These are phyloP conservation scores for Phytopythium montanum DNA, from an alignment of 352 stramenopile genomes.

Conservation along the genomic window DNA sequence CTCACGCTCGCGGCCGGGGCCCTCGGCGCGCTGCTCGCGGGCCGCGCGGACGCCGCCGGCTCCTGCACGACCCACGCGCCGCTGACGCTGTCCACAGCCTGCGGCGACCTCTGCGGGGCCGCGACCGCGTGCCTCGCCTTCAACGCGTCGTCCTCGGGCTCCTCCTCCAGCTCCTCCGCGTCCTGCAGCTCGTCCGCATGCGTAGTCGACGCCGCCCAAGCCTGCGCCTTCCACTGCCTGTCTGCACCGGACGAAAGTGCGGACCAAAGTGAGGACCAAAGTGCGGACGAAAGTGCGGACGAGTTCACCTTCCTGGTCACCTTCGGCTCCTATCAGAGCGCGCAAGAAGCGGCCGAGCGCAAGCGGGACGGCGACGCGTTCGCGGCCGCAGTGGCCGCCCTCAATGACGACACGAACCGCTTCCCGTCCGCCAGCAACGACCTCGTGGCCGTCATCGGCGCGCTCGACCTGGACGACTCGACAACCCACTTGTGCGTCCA, in stretches of 20 bases:
- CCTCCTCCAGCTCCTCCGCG: too few species aligned
- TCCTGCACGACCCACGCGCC: not conserved
- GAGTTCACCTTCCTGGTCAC: conserved; percentile 21
- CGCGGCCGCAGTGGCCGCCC: conserved; percentile 7
- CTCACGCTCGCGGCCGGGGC: not conserved
- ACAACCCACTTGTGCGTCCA: conserved; percentile 26
- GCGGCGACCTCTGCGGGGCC: conserved; percentile 12
- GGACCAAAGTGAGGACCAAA: conserved; percentile 6
- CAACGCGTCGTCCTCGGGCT: too few species aligned
- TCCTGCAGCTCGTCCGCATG: conserved; percentile 12
- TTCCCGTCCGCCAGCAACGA: conserved; percentile 37
- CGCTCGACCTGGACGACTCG: conserved; percentile 18
- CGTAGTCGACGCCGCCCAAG: conserved; percentile 8
- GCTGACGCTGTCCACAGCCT: conserved; percentile 18
- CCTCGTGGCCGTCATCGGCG: conserved; percentile 12
- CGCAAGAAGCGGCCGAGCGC: conserved; percentile 18
- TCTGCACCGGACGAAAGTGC: not conserved
- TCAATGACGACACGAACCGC: conserved; percentile 17
- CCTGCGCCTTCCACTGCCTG: conserved; percentile 19
- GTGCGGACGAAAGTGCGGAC: conserved; percentile 7
- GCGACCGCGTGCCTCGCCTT: conserved; percentile 14
- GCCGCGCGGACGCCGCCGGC: not conserved
- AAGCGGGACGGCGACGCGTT: conserved; percentile 13
- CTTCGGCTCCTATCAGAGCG: conserved; percentile 26
- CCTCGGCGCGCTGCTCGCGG: not conserved